A percentile compares a stretch with the other conserved stretches of the same genome.
phyloP scores from a whole-genome alignment of 768 basidiomycete species.

The Suillus paluster region DNA sequence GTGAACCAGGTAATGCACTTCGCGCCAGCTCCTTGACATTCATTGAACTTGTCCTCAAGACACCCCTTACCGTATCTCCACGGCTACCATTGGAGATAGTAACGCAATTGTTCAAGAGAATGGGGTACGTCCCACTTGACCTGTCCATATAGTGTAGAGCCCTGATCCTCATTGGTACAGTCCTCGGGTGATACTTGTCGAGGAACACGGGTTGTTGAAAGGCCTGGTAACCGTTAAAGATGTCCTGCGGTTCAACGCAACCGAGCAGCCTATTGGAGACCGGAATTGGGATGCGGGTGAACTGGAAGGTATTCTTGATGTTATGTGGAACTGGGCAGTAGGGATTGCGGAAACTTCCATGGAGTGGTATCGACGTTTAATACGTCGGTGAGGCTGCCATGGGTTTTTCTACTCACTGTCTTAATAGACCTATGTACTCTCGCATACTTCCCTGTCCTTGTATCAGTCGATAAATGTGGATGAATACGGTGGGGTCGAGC shows the following conservation, averaged over 20 bases:
- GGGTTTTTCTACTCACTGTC: conserved; percentile 1
- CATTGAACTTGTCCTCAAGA: conserved; percentile 50
- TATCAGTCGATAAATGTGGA: not conserved
- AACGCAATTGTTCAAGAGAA: conserved; percentile 95
- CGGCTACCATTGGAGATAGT: conserved; percentile 94
- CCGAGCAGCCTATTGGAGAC: conserved; percentile 54
- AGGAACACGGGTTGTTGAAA: conserved; percentile 77
- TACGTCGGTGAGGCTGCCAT: conserved; percentile 25
- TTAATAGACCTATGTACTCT: not conserved
- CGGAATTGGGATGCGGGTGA: conserved; percentile 68
- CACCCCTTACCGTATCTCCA: conserved; percentile 90
- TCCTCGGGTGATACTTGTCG: conserved; percentile 95
- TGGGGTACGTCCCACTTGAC: conserved; percentile 73
- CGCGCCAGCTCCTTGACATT: not conserved
- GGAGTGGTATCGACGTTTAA: conserved; percentile 28
- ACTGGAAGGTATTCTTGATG: conserved; percentile 66
- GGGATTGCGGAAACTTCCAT: conserved; percentile 37
- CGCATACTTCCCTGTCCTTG: not conserved
- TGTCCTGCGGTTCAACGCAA: conserved; percentile 83
- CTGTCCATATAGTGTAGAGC: not conserved
- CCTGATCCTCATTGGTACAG: conserved; percentile 43
- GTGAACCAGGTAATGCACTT: conserved; percentile 78
- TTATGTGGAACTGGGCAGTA: conserved; percentile 59
- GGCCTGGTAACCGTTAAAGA: conserved; percentile 97
- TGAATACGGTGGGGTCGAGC: not conserved